Percentiles rank a stretch among this genome's conserved stretches.
These are phyloP conservation scores for Alternaria longipes DNA, from an alignment of 2,329 filamentous ascomycete genomes.

Conservation along the genomic window DNA sequence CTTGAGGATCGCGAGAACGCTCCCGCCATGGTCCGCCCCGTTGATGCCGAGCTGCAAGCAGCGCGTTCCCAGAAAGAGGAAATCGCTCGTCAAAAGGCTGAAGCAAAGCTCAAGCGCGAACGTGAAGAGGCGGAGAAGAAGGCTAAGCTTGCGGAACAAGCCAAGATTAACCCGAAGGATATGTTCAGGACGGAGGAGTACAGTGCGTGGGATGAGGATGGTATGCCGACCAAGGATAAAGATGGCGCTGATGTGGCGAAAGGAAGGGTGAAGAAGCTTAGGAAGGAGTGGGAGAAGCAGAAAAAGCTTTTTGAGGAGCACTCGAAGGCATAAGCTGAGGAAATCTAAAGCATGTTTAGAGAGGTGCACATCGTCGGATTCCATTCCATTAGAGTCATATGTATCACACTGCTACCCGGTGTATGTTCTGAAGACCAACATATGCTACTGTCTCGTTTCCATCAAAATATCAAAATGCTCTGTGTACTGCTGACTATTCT, in stretches of 20 bases:
- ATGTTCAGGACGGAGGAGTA: slow-evolving; percentile 71
- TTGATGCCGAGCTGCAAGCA: slow-evolving; percentile 65
- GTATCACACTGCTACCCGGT: neutral
- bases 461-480: too few relatives aligned
- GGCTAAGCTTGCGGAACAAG: slow-evolving; percentile 64
- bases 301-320: slow-evolving; percentile 77
- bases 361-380: neutral
- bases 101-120: slow-evolving; percentile 62
- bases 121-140: slow-evolving; percentile 67
- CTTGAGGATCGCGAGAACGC: slow-evolving; percentile 80
- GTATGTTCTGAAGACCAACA: too few relatives aligned
- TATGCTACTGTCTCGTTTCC: too few relatives aligned
- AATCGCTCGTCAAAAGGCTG: slow-evolving; percentile 54
- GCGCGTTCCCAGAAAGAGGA: slow-evolving; percentile 64
- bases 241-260: slow-evolving; percentile 84
- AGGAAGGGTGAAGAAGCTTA: slow-evolving; percentile 79
- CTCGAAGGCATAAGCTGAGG: neutral
- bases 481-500: too few relatives aligned
- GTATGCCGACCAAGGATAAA: slow-evolving; percentile 78
- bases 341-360: neutral
- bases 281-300: slow-evolving; percentile 90
- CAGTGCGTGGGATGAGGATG: slow-evolving; percentile 82
- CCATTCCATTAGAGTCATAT: too few relatives aligned
- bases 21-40: slow-evolving; percentile 77
- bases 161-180: slow-evolving; percentile 64